A percentile compares a stretch with the other conserved stretches of the same genome.
phyloP scores from a whole-genome alignment of 352 stramenopile species.

The Phytophthora ohioensis region DNA sequence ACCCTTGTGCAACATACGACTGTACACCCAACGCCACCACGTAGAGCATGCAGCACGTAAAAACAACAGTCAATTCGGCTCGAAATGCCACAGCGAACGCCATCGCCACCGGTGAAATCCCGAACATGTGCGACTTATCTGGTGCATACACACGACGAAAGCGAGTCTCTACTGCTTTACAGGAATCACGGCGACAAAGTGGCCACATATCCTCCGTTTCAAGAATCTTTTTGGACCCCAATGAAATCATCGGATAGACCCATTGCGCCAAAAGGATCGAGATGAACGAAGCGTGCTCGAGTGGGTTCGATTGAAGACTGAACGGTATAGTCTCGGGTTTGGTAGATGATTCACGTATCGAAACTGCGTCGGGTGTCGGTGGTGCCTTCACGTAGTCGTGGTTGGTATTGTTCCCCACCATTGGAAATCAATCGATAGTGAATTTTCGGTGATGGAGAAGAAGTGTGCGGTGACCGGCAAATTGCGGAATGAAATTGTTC shows the following conservation, averaged over 20 bases:
- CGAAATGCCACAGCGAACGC: slow-evolving; percentile 25
- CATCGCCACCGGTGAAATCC: slow-evolving; percentile 24
- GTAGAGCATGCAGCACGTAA: slow-evolving; percentile 29
- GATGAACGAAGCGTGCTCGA: slow-evolving; percentile 45
- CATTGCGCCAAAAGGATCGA: slow-evolving; percentile 59
- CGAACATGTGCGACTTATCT: slow-evolving; percentile 4
- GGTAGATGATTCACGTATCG: neutral
- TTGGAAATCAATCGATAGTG: neutral
- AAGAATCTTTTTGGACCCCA: slow-evolving; percentile 39
- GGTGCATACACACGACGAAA: slow-evolving; percentile 33
- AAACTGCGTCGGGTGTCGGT: slow-evolving; percentile 12
- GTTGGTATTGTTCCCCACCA: neutral
- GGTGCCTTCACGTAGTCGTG: slow-evolving; percentile 13
- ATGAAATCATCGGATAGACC: slow-evolving; percentile 53
- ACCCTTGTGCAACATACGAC: slow-evolving; percentile 26
- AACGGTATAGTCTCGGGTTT: slow-evolving; percentile 14
- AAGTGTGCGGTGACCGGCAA: slow-evolving; percentile 5
- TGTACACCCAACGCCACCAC: slow-evolving; percentile 34
- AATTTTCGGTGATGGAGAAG: neutral
- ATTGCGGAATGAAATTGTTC: neutral
- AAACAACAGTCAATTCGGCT: slow-evolving; percentile 14
- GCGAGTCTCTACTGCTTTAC: slow-evolving; percentile 17
- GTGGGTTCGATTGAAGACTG: slow-evolving; percentile 36
- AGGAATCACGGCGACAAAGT: slow-evolving; percentile 28
- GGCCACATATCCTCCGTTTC: slow-evolving; percentile 45